These are phyloP conservation scores for Lippia alba DNA, from an alignment of 305 asterid genomes.

Conservation along the genomic window DNA sequence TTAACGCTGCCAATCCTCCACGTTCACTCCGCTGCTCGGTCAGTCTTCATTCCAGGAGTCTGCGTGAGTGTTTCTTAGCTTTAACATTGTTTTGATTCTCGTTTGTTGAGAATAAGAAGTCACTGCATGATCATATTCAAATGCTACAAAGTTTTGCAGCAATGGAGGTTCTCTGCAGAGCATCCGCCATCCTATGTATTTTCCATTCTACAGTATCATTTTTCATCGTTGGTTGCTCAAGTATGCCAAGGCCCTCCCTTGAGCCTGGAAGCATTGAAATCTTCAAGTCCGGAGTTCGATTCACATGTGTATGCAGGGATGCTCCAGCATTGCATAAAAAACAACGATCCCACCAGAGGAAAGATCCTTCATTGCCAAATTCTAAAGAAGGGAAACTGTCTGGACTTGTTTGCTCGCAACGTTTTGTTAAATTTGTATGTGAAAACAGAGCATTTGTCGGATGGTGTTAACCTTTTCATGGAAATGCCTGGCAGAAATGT, in stretches of 20 bases:
- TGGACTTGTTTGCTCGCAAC: constrained; percentile 70
- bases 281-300: constrained; percentile 42
- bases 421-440: constrained; percentile 56
- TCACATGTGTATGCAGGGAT: constrained; percentile 55
- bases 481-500: constrained; percentile 69
- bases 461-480: constrained; percentile 62
- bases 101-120: not conserved
- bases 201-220: constrained; percentile 24
- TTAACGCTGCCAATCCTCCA: no score
- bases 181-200: constrained; percentile 21
- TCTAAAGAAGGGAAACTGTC: constrained; percentile 59
- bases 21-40: no score
- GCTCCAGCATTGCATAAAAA: constrained; percentile 59
- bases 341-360: constrained; percentile 43
- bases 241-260: constrained; percentile 25
- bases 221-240: constrained; percentile 47
- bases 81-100: no score
- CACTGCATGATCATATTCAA: constrained; percentile 39
- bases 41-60: no score
- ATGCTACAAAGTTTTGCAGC: constrained; percentile 34
- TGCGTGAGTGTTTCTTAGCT: no score
- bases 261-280: constrained; percentile 30
- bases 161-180: constrained; percentile 42
- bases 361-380: constrained; percentile 58
- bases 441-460: constrained; percentile 47